Evolutionary conservation across 2,329 filamentous ascomycete species (phyloP).

Genomic region (Phialocephala sp.): DNA sequence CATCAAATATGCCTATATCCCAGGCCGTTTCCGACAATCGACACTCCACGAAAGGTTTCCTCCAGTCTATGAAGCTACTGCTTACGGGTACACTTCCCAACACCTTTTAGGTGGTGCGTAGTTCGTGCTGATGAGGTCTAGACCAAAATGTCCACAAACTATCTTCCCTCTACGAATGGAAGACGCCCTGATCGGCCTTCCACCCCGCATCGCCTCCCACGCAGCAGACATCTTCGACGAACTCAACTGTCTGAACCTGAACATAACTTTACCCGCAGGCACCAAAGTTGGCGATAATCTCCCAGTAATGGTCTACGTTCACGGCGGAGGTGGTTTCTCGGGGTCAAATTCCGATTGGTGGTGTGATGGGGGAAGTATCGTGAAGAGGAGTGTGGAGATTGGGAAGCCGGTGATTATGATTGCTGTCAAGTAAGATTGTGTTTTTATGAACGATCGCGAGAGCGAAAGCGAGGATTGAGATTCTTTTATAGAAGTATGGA

Average conservation of each 20-base stretch:
- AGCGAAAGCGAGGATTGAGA: too few species aligned
- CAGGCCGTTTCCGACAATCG: constrained; percentile 25
- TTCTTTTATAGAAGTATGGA: background rate
- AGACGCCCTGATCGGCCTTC: constrained; percentile 22
- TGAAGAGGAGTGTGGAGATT: constrained; percentile 22
- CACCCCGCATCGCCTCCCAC: constrained; percentile 10
- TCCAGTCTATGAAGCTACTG: constrained; percentile 5
- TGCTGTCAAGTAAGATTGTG: constrained; percentile 22
- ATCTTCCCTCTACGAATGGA: constrained; percentile 15
- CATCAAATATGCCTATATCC: constrained; percentile 27
- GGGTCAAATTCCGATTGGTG: constrained; percentile 40
- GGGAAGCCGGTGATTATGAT: constrained; percentile 21
- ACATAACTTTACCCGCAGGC: constrained; percentile 47
- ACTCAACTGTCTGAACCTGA: constrained; percentile 55
- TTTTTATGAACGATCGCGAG: background rate
- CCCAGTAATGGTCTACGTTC: constrained; percentile 62
- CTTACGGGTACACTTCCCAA: constrained; percentile 23
- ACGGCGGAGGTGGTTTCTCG: constrained; percentile 51
- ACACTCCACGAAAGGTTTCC: constrained; percentile 16
- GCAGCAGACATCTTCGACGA: constrained; percentile 21
- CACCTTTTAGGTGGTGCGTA: background rate
- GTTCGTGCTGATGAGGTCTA: background rate
- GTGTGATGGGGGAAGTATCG: constrained; percentile 21
- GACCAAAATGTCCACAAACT: constrained; percentile 27
- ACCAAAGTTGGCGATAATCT: constrained; percentile 35